A percentile compares a stretch with the other conserved stretches of the same genome.
Evolutionary conservation across 805 yeast species (phyloP).

Genomic region (Blastobotrys peoriensis): DNA sequence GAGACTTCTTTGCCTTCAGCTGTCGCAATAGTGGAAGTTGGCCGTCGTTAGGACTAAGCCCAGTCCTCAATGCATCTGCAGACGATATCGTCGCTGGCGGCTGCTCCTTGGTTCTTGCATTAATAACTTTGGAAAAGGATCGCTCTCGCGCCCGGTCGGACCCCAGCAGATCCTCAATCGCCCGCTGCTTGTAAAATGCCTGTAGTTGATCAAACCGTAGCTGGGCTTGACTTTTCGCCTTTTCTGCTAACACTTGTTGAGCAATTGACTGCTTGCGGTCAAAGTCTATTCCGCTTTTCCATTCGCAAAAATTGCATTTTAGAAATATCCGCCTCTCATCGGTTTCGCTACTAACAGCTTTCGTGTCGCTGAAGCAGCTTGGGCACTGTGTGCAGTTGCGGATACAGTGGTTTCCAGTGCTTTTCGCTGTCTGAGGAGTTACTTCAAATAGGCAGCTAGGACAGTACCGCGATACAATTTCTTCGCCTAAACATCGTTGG

Average conservation of each 20-base stretch:
- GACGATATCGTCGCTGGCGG: neutral
- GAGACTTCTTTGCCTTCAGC: conserved; percentile 25
- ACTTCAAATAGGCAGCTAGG: conserved; percentile 32
- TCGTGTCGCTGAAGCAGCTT: conserved; percentile 22
- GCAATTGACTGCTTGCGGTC: conserved; percentile 1
- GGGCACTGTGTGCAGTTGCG: conserved; percentile 34
- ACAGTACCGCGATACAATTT: conserved; percentile 31
- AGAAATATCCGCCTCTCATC: conserved; percentile 11
- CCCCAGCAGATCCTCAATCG: conserved; percentile 4
- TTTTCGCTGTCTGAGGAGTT: conserved; percentile 23
- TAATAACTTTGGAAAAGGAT: conserved; percentile 1
- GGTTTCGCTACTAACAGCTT: conserved; percentile 5
- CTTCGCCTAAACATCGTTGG: conserved; percentile 31
- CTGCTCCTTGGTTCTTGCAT: conserved; percentile 2
- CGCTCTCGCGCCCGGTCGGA: neutral
- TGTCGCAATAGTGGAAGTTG: conserved; percentile 23
- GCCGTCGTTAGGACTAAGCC: too few species aligned
- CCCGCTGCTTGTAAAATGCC: neutral
- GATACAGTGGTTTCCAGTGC: conserved; percentile 24
- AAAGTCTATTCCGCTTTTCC: conserved; percentile 6
- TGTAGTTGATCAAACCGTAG: neutral
- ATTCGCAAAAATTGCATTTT: conserved; percentile 24
- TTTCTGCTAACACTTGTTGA: neutral
- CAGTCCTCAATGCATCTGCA: too few species aligned
- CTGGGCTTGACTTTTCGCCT: neutral